Conservation (phyloP, 2,329 filamentous ascomycete species). For the Pseudocercospora cruenta region DNA sequence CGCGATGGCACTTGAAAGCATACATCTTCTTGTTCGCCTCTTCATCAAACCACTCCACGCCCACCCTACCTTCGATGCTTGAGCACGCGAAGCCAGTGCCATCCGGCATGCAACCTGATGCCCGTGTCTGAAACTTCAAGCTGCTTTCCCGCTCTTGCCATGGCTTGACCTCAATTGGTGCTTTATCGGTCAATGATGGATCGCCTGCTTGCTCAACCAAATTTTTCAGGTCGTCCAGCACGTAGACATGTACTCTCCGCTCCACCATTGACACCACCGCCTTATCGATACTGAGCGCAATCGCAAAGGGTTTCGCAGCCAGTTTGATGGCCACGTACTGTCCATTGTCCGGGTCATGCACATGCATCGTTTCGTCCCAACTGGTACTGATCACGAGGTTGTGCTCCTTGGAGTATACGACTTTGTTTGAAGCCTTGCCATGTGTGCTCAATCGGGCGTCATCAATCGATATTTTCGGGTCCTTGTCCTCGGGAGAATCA, state of each 20-base stretch:
- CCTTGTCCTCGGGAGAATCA: background rate
- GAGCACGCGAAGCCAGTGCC: slow-evolving; percentile 91
- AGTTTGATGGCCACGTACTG: slow-evolving; percentile 59
- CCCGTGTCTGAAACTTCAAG: slow-evolving; percentile 92
- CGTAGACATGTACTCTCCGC: slow-evolving; percentile 92
- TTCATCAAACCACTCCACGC: slow-evolving; percentile 97
- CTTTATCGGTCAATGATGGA: slow-evolving; percentile 1
- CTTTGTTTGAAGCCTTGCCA: slow-evolving; percentile 71
- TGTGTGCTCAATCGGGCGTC: slow-evolving; percentile 75
- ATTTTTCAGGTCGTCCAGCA: slow-evolving; percentile 69
- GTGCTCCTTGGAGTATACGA: slow-evolving; percentile 78
- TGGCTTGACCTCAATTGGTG: slow-evolving; percentile 51
- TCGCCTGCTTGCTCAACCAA: slow-evolving; percentile 53
- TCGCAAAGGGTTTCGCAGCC: slow-evolving; percentile 85
- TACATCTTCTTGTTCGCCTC: slow-evolving; percentile 93
- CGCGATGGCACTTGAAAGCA: slow-evolving; percentile 97
- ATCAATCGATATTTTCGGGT: slow-evolving; percentile 56
- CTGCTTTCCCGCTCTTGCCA: slow-evolving; percentile 95
- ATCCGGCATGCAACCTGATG: slow-evolving; percentile 94
- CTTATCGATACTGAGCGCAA: slow-evolving; percentile 77
- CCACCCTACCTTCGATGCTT: slow-evolving; percentile 92
- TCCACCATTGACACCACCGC: slow-evolving; percentile 95
- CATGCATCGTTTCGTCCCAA: slow-evolving; percentile 89
- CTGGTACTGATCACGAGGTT: slow-evolving; percentile 83
- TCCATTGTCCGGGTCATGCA: slow-evolving; percentile 64